Percentiles rank a stretch among this genome's conserved stretches.
phyloP scores from a whole-genome alignment of 179 eudicot species.

The Pouteria campechiana region DNA sequence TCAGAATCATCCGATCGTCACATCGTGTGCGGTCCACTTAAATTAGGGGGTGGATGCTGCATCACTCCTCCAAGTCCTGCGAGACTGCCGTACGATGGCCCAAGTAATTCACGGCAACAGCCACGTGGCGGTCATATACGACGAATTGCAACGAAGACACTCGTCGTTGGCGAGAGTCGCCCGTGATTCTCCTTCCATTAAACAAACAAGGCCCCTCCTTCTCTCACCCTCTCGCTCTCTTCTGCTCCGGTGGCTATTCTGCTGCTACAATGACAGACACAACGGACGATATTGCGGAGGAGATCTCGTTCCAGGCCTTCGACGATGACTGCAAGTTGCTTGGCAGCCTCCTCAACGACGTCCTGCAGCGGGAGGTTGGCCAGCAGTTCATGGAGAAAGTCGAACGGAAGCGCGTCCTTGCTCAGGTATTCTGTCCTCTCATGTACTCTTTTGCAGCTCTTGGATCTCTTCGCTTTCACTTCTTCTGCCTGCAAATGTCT shows the following conservation, averaged over 20 bases:
- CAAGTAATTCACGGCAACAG: too few relatives aligned
- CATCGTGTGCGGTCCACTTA: too few relatives aligned
- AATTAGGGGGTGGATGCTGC: too few relatives aligned
- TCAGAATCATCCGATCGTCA: too few relatives aligned
- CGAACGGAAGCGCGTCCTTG: constrained; percentile 47
- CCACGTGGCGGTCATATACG: too few relatives aligned
- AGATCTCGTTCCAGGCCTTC: constrained; percentile 70
- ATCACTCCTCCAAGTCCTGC: too few relatives aligned
- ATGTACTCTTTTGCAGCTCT: not conserved
- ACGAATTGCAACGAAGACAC: too few relatives aligned
- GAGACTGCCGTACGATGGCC: too few relatives aligned
- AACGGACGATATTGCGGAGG: constrained; percentile 84
- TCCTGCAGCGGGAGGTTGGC: constrained; percentile 64
- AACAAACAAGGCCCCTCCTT: too few relatives aligned
- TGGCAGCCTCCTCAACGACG: constrained; percentile 66
- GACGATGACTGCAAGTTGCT: constrained; percentile 75
- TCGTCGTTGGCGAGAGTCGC: too few relatives aligned
- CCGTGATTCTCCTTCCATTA: too few relatives aligned
- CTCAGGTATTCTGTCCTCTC: constrained; percentile 73
- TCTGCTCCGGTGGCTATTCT: not conserved
- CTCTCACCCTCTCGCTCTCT: not conserved
- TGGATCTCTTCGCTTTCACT: not conserved
- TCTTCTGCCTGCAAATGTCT: too few relatives aligned
- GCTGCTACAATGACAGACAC: constrained; percentile 61
- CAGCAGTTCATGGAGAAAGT: constrained; percentile 43